A percentile compares a stretch with the other conserved stretches of the same genome.
These are phyloP conservation scores for Linaria vulgaris DNA, from an alignment of 257 asterid genomes.

Conservation along the genomic window DNA sequence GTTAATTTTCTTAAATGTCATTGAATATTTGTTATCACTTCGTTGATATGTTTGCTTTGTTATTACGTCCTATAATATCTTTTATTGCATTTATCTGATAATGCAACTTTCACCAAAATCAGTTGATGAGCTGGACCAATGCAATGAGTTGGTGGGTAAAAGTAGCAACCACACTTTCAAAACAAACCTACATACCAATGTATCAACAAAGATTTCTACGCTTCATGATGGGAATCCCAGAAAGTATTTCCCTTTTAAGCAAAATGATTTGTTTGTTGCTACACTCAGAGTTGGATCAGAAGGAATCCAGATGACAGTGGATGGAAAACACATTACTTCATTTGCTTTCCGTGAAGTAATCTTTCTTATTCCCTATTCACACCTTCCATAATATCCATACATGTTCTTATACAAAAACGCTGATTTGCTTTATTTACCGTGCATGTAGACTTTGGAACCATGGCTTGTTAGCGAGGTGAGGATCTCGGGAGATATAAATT, in stretches of 20 bases:
- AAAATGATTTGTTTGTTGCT: conserved; percentile 79
- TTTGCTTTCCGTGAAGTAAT: conserved; percentile 91
- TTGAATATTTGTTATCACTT: conserved; percentile 1
- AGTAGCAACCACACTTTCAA: conserved; percentile 46
- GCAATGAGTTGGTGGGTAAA: conserved; percentile 80
- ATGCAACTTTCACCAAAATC: conserved; percentile 28
- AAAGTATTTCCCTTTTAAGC: conserved; percentile 85
- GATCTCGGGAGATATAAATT: conserved; percentile 77
- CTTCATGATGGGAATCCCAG: conserved; percentile 58
- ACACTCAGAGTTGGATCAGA: conserved; percentile 91
- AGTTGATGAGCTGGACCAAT: conserved; percentile 95
- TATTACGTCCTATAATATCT: conserved; percentile 10
- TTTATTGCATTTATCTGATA: conserved; percentile 25
- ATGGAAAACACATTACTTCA: conserved; percentile 92
- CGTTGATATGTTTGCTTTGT: not conserved
- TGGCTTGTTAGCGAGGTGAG: conserved; percentile 91
- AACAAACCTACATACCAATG: conserved; percentile 39
- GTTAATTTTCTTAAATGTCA: conserved; percentile 4
- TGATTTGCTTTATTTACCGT: conserved; percentile 17
- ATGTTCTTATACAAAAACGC: conserved; percentile 6
- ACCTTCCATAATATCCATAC: not conserved
- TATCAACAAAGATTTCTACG: conserved; percentile 43
- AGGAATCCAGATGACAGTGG: conserved; percentile 97
- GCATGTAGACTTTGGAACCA: conserved; percentile 84
- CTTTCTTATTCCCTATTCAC: conserved; percentile 23